A percentile compares a stretch with the other conserved stretches of the same genome.
Evolutionary conservation across 2,329 filamentous ascomycete genomes (phyloP).

Genomic region (Fusarium compactum): DNA sequence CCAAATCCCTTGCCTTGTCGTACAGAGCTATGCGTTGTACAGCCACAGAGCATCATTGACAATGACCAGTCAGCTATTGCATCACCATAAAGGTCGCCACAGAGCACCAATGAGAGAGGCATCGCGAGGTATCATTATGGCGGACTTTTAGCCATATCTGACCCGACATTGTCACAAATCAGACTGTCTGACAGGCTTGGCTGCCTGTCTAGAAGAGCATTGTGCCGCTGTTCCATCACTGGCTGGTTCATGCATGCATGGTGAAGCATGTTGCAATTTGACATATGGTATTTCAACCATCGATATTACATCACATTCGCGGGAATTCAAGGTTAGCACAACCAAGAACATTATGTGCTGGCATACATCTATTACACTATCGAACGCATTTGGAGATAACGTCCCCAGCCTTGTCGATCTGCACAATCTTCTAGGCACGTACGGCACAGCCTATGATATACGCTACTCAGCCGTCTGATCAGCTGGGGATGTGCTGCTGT

Average conservation of each 20-base stretch:
- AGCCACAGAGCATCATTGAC: background rate
- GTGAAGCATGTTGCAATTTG: conserved; percentile 1
- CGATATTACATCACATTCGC: conserved; percentile 22
- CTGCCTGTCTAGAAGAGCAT: conserved; percentile 1
- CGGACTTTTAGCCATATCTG: conserved; percentile 27
- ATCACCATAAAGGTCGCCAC: conserved; percentile 18
- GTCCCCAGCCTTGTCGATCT: conserved; percentile 37
- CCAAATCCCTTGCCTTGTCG: conserved; percentile 27
- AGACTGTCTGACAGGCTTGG: conserved; percentile 18
- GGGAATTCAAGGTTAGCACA: background rate
- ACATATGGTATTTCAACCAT: conserved; percentile 14
- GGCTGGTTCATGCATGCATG: conserved; percentile 16
- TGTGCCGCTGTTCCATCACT: conserved; percentile 3
- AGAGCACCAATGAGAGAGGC: conserved; percentile 18
- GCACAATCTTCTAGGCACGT: conserved; percentile 36
- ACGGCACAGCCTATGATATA: conserved; percentile 27
- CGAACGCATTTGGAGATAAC: conserved; percentile 8
- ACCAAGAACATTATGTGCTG: conserved; percentile 15
- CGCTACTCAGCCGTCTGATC: conserved; percentile 26
- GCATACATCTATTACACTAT: conserved; percentile 25
- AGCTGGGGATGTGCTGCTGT: conserved; percentile 36
- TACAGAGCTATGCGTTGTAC: conserved; percentile 9
- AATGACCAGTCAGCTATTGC: conserved; percentile 32
- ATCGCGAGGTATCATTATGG: conserved; percentile 7
- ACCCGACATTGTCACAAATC: conserved; percentile 25